These are phyloP conservation scores for Phyllostachys edulis DNA, from an alignment of 176 grass and related monocot genomes.

Conservation along the genomic window DNA sequence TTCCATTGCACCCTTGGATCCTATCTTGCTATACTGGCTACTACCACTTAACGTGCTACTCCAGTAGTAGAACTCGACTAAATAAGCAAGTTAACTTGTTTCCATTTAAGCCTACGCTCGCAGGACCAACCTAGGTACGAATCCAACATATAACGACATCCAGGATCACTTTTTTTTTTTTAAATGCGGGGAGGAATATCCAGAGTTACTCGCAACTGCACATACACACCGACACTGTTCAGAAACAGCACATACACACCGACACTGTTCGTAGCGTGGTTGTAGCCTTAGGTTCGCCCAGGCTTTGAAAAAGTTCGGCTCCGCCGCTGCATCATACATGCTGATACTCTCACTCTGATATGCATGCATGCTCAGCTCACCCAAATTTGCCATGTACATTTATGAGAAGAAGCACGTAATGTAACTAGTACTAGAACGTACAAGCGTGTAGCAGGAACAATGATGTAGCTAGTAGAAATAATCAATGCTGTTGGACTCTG, in stretches of 20 bases:
- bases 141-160: neutral
- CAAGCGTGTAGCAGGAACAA: neutral
- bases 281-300: too few species aligned
- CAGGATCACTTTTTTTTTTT: neutral
- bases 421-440: too few species aligned
- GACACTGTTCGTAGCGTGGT: too few species aligned
- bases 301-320: too few species aligned
- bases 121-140: neutral
- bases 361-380: neutral
- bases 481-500: too few species aligned
- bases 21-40: neutral
- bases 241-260: neutral
- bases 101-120: neutral
- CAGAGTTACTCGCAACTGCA: neutral
- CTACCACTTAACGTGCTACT: too few species aligned
- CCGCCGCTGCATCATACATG: too few species aligned
- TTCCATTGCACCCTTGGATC: neutral
- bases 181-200: neutral
- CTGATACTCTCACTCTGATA: neutral
- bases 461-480: neutral
- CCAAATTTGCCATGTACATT: neutral
- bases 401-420: neutral
- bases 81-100: neutral
- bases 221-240: neutral
- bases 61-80: neutral